Evolutionary conservation across 1,284 basidiomycete genomes (phyloP), one percentile per base, ranked within the genome.

Genomic region (Moesziomyces sp.): DNA sequence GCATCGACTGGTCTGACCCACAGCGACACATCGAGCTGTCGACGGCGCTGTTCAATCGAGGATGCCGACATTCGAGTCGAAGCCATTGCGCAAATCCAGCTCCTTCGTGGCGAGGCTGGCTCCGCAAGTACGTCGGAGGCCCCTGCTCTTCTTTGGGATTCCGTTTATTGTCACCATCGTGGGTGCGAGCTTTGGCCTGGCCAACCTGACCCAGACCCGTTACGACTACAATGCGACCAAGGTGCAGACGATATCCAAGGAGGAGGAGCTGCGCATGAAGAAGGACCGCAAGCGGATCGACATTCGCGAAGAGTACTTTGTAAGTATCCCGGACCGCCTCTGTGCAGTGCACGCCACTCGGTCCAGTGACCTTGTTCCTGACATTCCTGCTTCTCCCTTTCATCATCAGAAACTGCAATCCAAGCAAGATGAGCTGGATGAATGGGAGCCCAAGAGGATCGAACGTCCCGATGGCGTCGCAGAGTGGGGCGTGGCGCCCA

Each of bases 301-400:
- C 84, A 91, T 97, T 24, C 86, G 93, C 51, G 95, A 97, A 84
- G 96, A 97, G 84, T 98, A 98, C 85, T 98, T 91, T 83, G 78
- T 80, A 60, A 58, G 78, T 80, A 3, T 7, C 8, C 44, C 3
- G 16, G 18, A 49, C 49, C 5, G 5, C n/a, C 18, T n/a, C n/a
- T 45, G 23, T 24, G 19, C 38, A 45, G 11, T 23, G 23, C 24
- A 9, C 24, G 24, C 0, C 46, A 47, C 14, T n/a, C 6, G 26
- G 0, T 46, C 11, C 11, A 13, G 3, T 6, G 23, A 26, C 34
- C 2, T 43, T 34, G 21, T 7, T 16, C 24, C 5, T 4, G 8
- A n/a, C 24, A 6, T 14, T 26, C 19, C 3, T 34, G 35, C 30
- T 26, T 3, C 5, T 34, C 21, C 0, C 14, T 8, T n/a, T 6